phyloP scores from a whole-genome alignment of 305 asterid species.

The Salvia sclarea region DNA sequence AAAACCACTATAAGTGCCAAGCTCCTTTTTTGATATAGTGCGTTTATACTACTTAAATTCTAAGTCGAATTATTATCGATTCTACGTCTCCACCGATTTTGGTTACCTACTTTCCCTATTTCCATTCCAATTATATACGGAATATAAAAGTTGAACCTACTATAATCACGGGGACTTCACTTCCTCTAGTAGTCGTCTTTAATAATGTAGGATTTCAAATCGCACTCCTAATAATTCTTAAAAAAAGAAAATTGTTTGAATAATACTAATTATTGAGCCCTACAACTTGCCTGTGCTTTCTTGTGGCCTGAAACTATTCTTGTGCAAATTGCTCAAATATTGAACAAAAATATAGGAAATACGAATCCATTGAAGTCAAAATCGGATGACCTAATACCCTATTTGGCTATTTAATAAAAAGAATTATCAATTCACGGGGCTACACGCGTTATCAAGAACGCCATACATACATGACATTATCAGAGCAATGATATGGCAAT shows the following conservation, averaged over 20 bases:
- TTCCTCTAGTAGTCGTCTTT: background rate
- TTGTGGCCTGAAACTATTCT: background rate
- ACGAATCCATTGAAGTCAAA: slow-evolving; percentile 30
- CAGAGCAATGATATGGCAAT: background rate
- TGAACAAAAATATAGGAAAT: too few relatives aligned
- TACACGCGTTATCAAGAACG: slow-evolving; percentile 15
- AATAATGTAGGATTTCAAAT: background rate
- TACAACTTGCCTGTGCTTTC: background rate
- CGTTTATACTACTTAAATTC: too few relatives aligned
- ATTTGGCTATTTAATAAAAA: background rate
- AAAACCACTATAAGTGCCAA: too few relatives aligned
- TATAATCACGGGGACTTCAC: background rate
- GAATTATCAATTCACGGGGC: background rate
- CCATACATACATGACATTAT: slow-evolving; percentile 9
- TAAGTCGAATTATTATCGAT: too few relatives aligned
- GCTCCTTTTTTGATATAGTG: too few relatives aligned
- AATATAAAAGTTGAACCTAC: background rate
- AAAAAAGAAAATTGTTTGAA: too few relatives aligned
- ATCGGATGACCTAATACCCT: slow-evolving; percentile 31
- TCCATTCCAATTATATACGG: background rate
- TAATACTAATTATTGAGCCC: background rate
- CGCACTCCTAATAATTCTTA: background rate
- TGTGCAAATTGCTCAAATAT: background rate
- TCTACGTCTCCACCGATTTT: too few relatives aligned
- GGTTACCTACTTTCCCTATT: background rate